These are phyloP conservation scores for Penicillium glabrum DNA, from an alignment of 2,329 filamentous ascomycete species.

Conservation along the genomic window DNA sequence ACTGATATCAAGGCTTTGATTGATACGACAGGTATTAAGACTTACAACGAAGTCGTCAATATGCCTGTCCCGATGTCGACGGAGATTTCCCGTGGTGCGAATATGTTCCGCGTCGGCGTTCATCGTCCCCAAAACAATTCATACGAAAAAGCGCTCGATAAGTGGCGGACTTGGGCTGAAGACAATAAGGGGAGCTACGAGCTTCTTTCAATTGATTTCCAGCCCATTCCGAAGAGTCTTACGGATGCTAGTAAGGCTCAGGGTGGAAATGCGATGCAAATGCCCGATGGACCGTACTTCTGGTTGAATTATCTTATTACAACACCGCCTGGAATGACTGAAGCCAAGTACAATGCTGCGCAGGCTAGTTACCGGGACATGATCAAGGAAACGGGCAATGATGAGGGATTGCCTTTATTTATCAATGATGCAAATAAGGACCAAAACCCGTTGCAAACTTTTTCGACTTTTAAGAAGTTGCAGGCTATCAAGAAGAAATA, in stretches of 20 bases:
- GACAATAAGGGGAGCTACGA: constrained; percentile 31
- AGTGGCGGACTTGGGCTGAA: constrained; percentile 31
- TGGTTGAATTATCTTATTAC: constrained; percentile 32
- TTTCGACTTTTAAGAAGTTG: constrained; percentile 34
- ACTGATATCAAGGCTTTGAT: constrained; percentile 31
- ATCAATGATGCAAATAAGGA: constrained; percentile 36
- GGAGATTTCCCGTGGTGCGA: constrained; percentile 31
- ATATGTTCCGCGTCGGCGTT: constrained; percentile 36
- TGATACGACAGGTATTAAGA: constrained; percentile 28
- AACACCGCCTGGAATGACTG: constrained; percentile 24
- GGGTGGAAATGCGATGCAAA: constrained; percentile 36
- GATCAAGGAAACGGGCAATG: constrained; percentile 28
- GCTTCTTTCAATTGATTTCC: constrained; percentile 27
- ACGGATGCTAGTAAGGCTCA: constrained; percentile 33
- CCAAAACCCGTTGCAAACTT: constrained; percentile 27
- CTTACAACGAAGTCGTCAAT: constrained; percentile 33
- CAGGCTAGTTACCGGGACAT: constrained; percentile 32
- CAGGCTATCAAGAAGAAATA: constrained; percentile 40
- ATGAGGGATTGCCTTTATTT: constrained; percentile 27
- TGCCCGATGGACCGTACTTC: constrained; percentile 35
- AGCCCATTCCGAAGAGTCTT: constrained; percentile 30
- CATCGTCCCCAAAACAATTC: constrained; percentile 27
- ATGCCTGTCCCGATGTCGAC: constrained; percentile 32
- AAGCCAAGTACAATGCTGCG: constrained; percentile 25
- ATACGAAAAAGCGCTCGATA: constrained; percentile 21